Percentiles rank a stretch among this genome's conserved stretches.
Evolutionary conservation across 2,329 filamentous ascomycete genomes (phyloP).

Genomic region (Pseudogymnoascus verrucosus): DNA sequence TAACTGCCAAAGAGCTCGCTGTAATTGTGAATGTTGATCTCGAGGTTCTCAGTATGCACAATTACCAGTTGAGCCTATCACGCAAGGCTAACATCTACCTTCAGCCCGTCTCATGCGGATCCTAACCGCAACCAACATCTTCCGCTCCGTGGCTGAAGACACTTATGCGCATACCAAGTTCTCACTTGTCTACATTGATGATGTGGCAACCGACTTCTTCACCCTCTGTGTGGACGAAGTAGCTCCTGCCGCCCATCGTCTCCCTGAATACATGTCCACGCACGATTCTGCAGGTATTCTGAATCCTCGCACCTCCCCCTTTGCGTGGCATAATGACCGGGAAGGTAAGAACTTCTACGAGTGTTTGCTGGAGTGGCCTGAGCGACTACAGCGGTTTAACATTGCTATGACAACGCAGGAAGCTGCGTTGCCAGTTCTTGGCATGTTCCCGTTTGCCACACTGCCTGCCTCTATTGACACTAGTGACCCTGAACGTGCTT

Average conservation of each 20-base stretch:
- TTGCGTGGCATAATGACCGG: slow-evolving; percentile 18
- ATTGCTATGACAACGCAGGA: slow-evolving; percentile 15
- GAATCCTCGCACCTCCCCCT: slow-evolving; percentile 16
- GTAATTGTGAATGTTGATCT: slow-evolving; percentile 17
- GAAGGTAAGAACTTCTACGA: slow-evolving; percentile 23
- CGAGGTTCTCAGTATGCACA: slow-evolving; percentile 20
- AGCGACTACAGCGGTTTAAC: slow-evolving; percentile 22
- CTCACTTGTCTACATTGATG: slow-evolving; percentile 25
- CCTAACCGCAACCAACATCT: slow-evolving; percentile 25
- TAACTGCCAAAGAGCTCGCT: slow-evolving; percentile 21
- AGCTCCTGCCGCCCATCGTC: slow-evolving; percentile 16
- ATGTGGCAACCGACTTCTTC: slow-evolving; percentile 23
- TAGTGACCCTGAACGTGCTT: slow-evolving; percentile 8
- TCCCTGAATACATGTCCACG: slow-evolving; percentile 22
- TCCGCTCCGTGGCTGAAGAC: slow-evolving; percentile 22
- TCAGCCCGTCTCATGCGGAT: slow-evolving; percentile 25
- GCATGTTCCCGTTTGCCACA: neutral
- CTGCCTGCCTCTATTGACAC: slow-evolving; percentile 9
- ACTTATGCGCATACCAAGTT: slow-evolving; percentile 24
- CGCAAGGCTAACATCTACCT: neutral
- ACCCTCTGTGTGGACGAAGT: slow-evolving; percentile 23
- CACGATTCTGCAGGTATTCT: slow-evolving; percentile 15
- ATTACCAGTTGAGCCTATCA: neutral
- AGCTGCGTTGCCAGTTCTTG: neutral
- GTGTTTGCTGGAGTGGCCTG: slow-evolving; percentile 20